These are phyloP conservation scores for Sugiyamaella paludigena DNA, from an alignment of 1,139 yeast species.

Conservation along the genomic window DNA sequence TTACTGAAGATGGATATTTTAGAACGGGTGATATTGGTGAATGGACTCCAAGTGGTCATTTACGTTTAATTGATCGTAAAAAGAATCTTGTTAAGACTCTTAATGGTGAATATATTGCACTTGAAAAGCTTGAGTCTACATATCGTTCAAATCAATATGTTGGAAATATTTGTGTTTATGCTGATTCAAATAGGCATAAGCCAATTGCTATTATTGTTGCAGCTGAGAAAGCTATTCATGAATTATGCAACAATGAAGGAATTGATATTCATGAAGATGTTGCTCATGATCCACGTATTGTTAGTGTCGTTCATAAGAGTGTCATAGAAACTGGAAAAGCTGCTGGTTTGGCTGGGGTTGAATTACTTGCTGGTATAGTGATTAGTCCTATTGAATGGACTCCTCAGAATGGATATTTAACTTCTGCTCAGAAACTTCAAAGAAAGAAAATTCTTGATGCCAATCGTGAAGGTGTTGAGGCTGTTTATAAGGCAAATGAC, in stretches of 20 bases:
- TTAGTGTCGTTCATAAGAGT: slow-evolving; percentile 53
- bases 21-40: slow-evolving; percentile 96
- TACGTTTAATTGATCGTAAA: slow-evolving; percentile 87
- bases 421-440: slow-evolving; percentile 95
- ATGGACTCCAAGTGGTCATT: slow-evolving; percentile 78
- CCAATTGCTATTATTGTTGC: slow-evolving; percentile 92
- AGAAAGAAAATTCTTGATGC: slow-evolving; percentile 80
- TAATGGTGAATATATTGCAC: slow-evolving; percentile 97
- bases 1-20: slow-evolving; percentile 90
- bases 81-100: slow-evolving; percentile 94
- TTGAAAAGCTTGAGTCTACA: slow-evolving; percentile 78
- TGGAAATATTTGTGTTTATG: slow-evolving; percentile 84
- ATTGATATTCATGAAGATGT: slow-evolving; percentile 52
- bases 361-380: slow-evolving; percentile 74
- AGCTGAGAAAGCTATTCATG: slow-evolving; percentile 62
- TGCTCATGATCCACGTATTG: slow-evolving; percentile 58
- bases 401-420: slow-evolving; percentile 89
- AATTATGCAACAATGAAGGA: slow-evolving; percentile 55
- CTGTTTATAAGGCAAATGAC: slow-evolving; percentile 5
- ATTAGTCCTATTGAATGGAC: slow-evolving; percentile 94
- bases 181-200: slow-evolving; percentile 80
- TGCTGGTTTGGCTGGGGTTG: slow-evolving; percentile 84
- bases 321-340: slow-evolving; percentile 72
- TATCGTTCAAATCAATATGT: slow-evolving; percentile 84
- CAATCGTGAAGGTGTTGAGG: slow-evolving; percentile 31